Evolutionary conservation across 2,329 filamentous ascomycete species (phyloP).

Genomic region (Elsinoe arachidis): DNA sequence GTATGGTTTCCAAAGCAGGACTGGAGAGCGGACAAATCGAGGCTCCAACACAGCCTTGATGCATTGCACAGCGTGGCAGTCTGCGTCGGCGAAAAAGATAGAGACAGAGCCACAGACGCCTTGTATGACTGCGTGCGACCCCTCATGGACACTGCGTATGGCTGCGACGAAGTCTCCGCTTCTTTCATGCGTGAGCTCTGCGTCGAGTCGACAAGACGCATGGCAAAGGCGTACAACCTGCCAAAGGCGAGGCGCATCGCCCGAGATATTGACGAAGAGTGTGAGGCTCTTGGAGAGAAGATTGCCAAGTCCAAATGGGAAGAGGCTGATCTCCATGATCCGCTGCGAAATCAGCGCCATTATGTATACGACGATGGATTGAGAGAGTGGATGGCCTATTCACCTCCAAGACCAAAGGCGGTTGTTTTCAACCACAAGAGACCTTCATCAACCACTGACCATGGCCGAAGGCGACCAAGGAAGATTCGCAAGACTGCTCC

Average conservation of each 20-base stretch:
- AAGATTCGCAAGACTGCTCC: not conserved
- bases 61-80: not conserved
- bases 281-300: not conserved
- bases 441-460: not conserved
- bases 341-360: constrained; percentile 24
- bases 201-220: not conserved
- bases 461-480: not conserved
- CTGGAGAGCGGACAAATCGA: not conserved
- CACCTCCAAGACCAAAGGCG: constrained; percentile 23
- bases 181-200: not conserved
- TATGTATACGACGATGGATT: constrained; percentile 39
- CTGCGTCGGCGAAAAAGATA: not conserved
- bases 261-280: constrained; percentile 29
- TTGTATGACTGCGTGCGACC: constrained; percentile 1
- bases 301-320: not conserved
- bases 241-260: constrained; percentile 18
- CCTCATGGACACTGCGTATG: constrained; percentile 6
- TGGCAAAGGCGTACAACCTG: not conserved
- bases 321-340: constrained; percentile 18
- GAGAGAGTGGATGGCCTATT: constrained; percentile 38
- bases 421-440: not conserved
- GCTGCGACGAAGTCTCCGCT: not conserved
- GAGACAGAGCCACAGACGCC: not conserved
- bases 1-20: not conserved
- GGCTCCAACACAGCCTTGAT: not conserved